Percentiles rank a stretch among this genome's conserved stretches.
These are phyloP conservation scores for Candida quercuum DNA, from an alignment of 805 yeast species.

Conservation along the genomic window DNA sequence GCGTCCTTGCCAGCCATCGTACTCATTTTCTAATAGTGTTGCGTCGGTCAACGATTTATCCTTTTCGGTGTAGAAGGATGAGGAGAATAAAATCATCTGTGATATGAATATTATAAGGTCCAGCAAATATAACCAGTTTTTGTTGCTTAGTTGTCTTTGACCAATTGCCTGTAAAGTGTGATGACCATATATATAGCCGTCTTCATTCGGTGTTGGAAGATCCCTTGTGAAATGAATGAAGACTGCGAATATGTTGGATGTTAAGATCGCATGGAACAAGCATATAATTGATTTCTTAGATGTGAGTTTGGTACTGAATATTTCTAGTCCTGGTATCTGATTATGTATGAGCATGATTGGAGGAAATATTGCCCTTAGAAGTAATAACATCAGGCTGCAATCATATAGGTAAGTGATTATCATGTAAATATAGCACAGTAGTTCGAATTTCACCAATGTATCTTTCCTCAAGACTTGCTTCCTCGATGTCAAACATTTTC, in stretches of 20 bases:
- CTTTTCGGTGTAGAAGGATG: constrained; percentile 7
- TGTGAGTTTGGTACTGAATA: constrained; percentile 6
- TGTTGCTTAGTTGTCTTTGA: constrained; percentile 12
- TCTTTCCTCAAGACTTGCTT: constrained; percentile 12
- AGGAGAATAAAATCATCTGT: constrained; percentile 14
- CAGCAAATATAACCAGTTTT: constrained; percentile 9
- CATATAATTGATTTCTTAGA: constrained; percentile 6
- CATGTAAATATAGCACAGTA: constrained; percentile 7
- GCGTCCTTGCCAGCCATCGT: constrained; percentile 21
- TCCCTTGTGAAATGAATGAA: constrained; percentile 11
- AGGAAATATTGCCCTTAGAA: constrained; percentile 10
- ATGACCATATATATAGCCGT: constrained; percentile 23
- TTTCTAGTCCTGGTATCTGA: constrained; percentile 3
- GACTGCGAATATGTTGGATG: constrained; percentile 6
- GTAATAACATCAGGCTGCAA: constrained; percentile 20
- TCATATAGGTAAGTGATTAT: constrained; percentile 19
- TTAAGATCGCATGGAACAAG: constrained; percentile 10
- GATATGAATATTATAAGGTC: constrained; percentile 15
- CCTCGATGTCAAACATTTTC: constrained; percentile 12
- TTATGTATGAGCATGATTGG: constrained; percentile 7
- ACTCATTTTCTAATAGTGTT: constrained; percentile 8
- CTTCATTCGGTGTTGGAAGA: constrained; percentile 17
- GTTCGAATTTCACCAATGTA: constrained; percentile 7
- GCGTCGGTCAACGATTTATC: constrained; percentile 1
- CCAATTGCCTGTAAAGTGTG: constrained; percentile 23